Conservation (phyloP, 2,329 filamentous ascomycete species). For the Geosmithia flava region DNA sequence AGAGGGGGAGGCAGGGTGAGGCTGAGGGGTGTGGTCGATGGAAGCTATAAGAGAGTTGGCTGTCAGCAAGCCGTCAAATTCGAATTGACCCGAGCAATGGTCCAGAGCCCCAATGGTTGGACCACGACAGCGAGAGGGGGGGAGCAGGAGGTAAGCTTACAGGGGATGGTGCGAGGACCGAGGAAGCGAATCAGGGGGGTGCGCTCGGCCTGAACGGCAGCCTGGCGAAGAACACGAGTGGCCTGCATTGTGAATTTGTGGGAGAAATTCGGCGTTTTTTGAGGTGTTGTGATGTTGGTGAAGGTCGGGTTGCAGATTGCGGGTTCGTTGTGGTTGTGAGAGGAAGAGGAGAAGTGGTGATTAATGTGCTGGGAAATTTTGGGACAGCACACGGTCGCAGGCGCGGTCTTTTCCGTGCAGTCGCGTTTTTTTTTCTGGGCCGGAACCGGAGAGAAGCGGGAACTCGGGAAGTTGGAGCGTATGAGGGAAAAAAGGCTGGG, state of each 20-base stretch:
- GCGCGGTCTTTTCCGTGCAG: not conserved
- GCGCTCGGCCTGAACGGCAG: constrained; percentile 45
- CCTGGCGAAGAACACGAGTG: constrained; percentile 44
- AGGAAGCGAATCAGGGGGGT: constrained; percentile 50
- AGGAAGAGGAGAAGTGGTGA: not conserved
- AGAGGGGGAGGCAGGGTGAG: constrained; percentile 60
- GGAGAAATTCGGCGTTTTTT: not conserved
- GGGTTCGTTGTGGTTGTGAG: not conserved
- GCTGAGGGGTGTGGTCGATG: constrained; percentile 60
- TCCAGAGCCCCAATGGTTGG: not conserved
- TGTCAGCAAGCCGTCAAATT: constrained; percentile 1
- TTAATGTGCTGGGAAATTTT: not conserved
- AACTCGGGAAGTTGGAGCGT: not conserved
- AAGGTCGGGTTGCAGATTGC: not conserved
- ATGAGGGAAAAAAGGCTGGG: not conserved
- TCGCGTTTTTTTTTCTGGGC: not conserved
- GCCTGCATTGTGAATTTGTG: constrained; percentile 32
- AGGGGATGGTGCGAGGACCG: constrained; percentile 45
- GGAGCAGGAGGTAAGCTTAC: constrained; percentile 23
- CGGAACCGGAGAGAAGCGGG: not conserved
- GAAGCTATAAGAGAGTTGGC: constrained; percentile 33
- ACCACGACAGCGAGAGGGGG: not conserved
- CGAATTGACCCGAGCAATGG: not conserved
- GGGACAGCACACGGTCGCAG: not conserved
- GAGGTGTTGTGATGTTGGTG: not conserved